These are phyloP conservation scores for Exophiala spinifera DNA, from an alignment of 2,329 filamentous ascomycete species.

Conservation along the genomic window DNA sequence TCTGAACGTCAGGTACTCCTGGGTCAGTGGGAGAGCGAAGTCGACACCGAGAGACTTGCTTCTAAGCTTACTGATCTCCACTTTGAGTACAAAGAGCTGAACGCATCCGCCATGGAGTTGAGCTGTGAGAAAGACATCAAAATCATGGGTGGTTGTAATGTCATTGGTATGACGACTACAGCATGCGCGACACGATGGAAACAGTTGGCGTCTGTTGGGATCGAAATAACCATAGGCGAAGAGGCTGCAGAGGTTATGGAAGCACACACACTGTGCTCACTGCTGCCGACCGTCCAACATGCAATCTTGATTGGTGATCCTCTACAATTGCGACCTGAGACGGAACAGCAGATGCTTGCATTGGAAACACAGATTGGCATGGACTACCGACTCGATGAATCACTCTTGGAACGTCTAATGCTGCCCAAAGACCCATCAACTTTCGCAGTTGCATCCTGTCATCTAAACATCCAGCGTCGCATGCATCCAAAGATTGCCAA, in stretches of 20 bases:
- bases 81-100: constrained; percentile 8
- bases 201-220: constrained; percentile 27
- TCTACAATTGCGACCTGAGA: constrained; percentile 32
- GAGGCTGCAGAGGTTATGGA: constrained; percentile 69
- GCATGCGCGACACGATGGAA: constrained; percentile 30
- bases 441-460: constrained; percentile 24
- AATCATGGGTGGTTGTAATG: constrained; percentile 27
- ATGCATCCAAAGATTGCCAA: constrained; percentile 35
- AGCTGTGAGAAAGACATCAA: constrained; percentile 21
- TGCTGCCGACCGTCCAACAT: constrained; percentile 61
- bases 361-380: constrained; percentile 49
- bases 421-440: constrained; percentile 20
- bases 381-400: constrained; percentile 56
- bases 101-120: constrained; percentile 25
- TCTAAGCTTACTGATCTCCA: constrained; percentile 11
- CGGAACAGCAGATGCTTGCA: constrained; percentile 45
- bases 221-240: constrained; percentile 57
- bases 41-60: constrained; percentile 18
- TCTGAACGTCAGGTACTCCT: constrained; percentile 21
- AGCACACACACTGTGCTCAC: constrained; percentile 56
- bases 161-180: constrained; percentile 35
- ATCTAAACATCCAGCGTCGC: constrained; percentile 32
- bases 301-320: constrained; percentile 49
- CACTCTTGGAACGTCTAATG: constrained; percentile 59
- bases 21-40: constrained; percentile 20